Evolutionary conservation across 495 filamentous ascomycete species (phyloP), one percentile per base, ranked within the genome.

Genomic region (Cladorrhinum samala): DNA sequence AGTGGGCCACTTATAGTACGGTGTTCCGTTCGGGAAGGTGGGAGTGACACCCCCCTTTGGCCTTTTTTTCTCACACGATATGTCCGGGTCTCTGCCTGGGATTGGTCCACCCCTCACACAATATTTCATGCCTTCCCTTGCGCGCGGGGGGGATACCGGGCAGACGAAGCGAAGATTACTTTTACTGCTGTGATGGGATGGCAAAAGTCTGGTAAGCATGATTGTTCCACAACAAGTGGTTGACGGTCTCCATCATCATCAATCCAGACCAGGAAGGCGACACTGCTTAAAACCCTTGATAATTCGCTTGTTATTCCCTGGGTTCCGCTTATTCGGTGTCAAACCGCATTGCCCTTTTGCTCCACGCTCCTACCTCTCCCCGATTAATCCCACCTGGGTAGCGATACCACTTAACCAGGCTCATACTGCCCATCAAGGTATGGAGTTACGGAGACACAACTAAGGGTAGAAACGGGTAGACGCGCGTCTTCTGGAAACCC

Each of bases 1-100:
- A 33, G 27, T 33, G 27, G 27, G 11, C 27, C 27, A 33, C 27
- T 53, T 30, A 48, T 23, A 17, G 48, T 27, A 30, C n/a, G 16
- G 49, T 52, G 17, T 40, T 43, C 54, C 43, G 7, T 56, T 56
- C 43, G 44, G 54, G 54, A 56, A 56, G 54, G 54, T 56, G 54
- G 42, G 54, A 56, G 37, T 33, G n/a, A 8, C 2, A 41, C n/a
- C 18, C 17, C 47, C 27, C 47, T 37, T 17, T 27, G 23, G 36
- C 37, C 13, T 36, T 23, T 38, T 18, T 36, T 23, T 38, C 47
- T 27, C 37, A 33, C 44, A 25, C 37, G 36, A 40, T 37, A 14
- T 23, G 55, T 48, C 52, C 23, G 42, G 19, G 21, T 23, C 42
- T 13, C 13, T n/a, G 48, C 46, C 27, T 45, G 49, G 38, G 37